Evolutionary conservation across 208 protist species (phyloP).

Genomic region (Acanthamoeba triangularis): DNA sequence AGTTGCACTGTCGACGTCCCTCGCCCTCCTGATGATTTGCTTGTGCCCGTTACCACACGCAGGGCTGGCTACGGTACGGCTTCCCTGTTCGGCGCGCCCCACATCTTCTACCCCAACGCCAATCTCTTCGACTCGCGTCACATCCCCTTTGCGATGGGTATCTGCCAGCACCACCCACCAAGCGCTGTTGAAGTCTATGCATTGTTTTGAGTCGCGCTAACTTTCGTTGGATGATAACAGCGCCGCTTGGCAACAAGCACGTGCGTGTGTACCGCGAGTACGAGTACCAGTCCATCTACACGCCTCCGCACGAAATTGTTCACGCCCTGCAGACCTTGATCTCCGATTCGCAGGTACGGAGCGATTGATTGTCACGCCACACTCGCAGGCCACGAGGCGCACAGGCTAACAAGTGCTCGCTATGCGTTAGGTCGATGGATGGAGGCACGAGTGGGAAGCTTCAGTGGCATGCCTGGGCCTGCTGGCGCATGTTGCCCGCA

Average conservation of each 20-base stretch:
- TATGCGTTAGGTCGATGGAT: background rate
- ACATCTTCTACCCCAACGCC: slow-evolving; percentile 73
- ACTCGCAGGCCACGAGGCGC: background rate
- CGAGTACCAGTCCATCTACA: slow-evolving; percentile 70
- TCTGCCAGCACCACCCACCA: background rate
- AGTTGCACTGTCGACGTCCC: background rate
- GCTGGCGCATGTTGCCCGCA: background rate
- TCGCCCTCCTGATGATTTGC: background rate
- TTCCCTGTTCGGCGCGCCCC: slow-evolving; percentile 10
- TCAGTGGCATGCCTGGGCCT: slow-evolving; percentile 36
- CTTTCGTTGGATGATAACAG: background rate
- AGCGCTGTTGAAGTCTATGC: background rate
- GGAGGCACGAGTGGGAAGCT: slow-evolving; percentile 60
- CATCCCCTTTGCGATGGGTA: slow-evolving; percentile 49
- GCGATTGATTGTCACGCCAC: background rate
- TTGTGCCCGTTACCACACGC: too few species aligned
- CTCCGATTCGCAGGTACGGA: background rate
- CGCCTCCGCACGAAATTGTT: slow-evolving; percentile 48
- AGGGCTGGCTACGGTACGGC: slow-evolving; percentile 67
- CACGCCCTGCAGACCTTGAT: slow-evolving; percentile 67
- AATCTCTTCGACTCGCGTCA: slow-evolving; percentile 45
- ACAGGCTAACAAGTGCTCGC: background rate
- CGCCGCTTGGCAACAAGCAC: slow-evolving; percentile 18
- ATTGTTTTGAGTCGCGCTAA: background rate
- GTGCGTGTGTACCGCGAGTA: slow-evolving; percentile 62